Evolutionary conservation across 2,329 filamentous ascomycete species (phyloP), one percentile per base, ranked within the genome.

Genomic region (Diaporthe vexans): DNA sequence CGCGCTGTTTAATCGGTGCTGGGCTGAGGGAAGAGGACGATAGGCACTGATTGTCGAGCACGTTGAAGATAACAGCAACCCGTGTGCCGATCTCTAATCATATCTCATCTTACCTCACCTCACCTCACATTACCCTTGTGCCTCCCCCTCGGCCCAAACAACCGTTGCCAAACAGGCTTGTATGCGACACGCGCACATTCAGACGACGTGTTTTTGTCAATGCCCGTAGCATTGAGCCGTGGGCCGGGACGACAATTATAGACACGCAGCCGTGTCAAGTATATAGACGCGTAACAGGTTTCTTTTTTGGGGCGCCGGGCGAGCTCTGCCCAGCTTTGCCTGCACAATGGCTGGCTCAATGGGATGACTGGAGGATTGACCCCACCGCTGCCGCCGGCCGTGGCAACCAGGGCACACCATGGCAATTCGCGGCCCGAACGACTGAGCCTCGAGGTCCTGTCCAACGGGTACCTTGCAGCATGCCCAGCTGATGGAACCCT

Each of bases 371-470:
- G n/a, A n/a, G n/a, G n/a, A 52, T 24, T 26, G 35, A 40, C 57
- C 35, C 70, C 70, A 72, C 70, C n/a, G 26, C 58, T 43, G 46
- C 70, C 48, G 54, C 46, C 61, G 43, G 59, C 51, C 46, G 57
- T 24, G 17, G 13, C 29, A 72, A 35, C 57, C 29, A 63, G 70
- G 70, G 54, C 48, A 63, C 59, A 63, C 70, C 57, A 52, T 52
- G 70, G n/a, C 46, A 63, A 13, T 46, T 72, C 48, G 52, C 57
- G 70, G 70, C 57, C 70, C 70, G 70, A 63, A 54, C 69, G 43
- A 72, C n/a, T 59, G 56, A 71, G 57, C 24, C 40, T 69, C 21
- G 33, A 59, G 29, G 40, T 51, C 68, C 26, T 54, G n/a, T 26
- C 29, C 35, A n/a, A 26, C 61, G 61, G 61, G 43, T 67, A 51